Conservation (phyloP, 2,329 filamentous ascomycete species). For the Verticillium albo-atrum region DNA sequence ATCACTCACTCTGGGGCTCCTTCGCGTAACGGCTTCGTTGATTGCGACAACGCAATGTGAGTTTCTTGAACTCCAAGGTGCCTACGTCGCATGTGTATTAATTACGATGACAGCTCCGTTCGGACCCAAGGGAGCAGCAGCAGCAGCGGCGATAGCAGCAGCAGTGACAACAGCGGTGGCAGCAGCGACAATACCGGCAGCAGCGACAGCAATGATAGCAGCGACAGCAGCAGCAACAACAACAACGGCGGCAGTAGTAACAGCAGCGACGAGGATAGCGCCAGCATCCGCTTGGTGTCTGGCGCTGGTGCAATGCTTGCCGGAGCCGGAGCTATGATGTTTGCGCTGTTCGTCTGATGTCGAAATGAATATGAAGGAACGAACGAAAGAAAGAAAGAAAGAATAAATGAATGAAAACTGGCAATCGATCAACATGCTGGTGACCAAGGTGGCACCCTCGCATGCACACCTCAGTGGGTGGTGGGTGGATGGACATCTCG, state of each 20-base stretch:
- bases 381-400: background rate
- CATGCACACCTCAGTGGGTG: background rate
- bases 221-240: background rate
- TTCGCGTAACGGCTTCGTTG: conserved; percentile 60
- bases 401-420: background rate
- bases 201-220: background rate
- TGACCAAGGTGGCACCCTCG: too few relatives aligned
- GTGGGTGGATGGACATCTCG: background rate
- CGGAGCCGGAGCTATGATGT: background rate
- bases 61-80: background rate
- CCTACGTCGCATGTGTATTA: background rate
- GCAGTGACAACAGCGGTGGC: background rate
- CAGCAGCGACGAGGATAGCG: background rate
- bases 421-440: background rate
- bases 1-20: conserved; percentile 70
- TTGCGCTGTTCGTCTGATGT: background rate
- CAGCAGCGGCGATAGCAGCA: background rate
- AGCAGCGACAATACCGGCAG: background rate
- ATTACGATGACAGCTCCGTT: background rate
- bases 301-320: background rate
- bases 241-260: background rate
- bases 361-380: background rate
- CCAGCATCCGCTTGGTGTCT: background rate
- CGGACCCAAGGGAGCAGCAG: background rate
- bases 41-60: conserved; percentile 33